Percentiles rank a stretch among this genome's conserved stretches.
These are phyloP conservation scores for Chaetomidium leptoderma DNA, from an alignment of 495 filamentous ascomycete genomes.

Conservation along the genomic window DNA sequence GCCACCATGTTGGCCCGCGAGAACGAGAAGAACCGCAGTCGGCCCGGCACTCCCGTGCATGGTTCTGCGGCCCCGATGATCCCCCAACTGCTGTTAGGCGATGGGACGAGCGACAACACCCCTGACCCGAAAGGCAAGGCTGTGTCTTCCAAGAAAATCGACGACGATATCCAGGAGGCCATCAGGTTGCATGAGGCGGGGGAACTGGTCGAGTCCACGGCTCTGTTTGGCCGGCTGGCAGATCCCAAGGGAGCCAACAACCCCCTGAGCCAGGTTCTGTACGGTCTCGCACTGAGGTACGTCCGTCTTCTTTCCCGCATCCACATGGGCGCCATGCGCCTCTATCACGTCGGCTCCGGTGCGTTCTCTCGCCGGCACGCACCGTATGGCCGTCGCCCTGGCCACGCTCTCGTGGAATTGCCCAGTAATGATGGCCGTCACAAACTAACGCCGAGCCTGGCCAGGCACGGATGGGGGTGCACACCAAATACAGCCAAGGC, in stretches of 20 bases:
- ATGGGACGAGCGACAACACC: constrained; percentile 18
- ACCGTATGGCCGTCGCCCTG: constrained; percentile 16
- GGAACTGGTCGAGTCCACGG: constrained; percentile 68
- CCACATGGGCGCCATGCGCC: neutral
- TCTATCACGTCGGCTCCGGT: neutral
- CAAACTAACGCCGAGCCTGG: constrained; percentile 14
- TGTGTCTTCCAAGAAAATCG: constrained; percentile 47
- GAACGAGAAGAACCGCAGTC: constrained; percentile 51
- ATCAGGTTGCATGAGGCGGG: constrained; percentile 89
- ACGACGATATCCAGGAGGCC: constrained; percentile 91
- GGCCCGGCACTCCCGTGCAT: constrained; percentile 32
- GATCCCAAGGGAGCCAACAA: constrained; percentile 84
- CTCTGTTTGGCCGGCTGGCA: constrained; percentile 81
- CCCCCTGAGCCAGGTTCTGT: constrained; percentile 91
- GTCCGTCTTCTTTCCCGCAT: constrained; percentile 27
- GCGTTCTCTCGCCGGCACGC: constrained; percentile 1
- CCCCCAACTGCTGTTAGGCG: constrained; percentile 25
- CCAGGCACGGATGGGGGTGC: constrained; percentile 92
- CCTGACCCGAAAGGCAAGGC: constrained; percentile 28
- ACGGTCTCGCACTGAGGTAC: constrained; percentile 87
- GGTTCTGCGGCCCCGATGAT: constrained; percentile 24
- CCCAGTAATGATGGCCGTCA: constrained; percentile 17
- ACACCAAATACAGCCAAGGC: constrained; percentile 64
- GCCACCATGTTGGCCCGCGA: constrained; percentile 76
- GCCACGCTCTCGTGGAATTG: constrained; percentile 19